Conservation (phyloP, 2,329 filamentous ascomycete species). For the Cercospora brassicicola region DNA sequence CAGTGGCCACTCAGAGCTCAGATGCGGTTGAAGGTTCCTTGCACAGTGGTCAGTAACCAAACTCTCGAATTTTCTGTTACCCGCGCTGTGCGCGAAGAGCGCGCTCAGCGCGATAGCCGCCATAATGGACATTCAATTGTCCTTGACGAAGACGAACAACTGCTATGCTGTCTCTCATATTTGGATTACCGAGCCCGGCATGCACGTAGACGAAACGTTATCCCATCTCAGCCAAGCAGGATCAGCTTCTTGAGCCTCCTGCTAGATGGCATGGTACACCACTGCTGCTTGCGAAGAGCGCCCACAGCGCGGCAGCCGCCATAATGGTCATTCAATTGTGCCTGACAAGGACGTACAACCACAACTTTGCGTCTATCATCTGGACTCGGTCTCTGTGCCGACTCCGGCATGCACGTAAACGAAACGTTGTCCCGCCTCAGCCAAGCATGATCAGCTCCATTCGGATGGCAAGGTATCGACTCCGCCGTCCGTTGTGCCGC, state of each 20-base stretch:
- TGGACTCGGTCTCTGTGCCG: not conserved
- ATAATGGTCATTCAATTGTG: not conserved
- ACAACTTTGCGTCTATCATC: not conserved
- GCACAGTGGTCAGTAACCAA: not conserved
- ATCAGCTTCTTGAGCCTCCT: not conserved
- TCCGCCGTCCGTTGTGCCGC: not conserved
- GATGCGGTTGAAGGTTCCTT: not conserved
- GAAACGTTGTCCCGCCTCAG: not conserved
- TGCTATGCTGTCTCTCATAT: not conserved
- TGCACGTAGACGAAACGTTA: slow-evolving; percentile 10
- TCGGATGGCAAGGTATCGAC: not conserved
- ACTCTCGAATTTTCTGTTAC: slow-evolving; percentile 1
- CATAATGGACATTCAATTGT: slow-evolving; percentile 5
- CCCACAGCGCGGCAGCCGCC: not conserved
- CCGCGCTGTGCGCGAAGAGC: slow-evolving; percentile 6
- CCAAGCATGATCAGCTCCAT: not conserved
- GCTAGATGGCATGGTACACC: not conserved
- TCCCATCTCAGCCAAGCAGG: not conserved
- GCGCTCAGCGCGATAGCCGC: slow-evolving; percentile 12
- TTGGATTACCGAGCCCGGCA: slow-evolving; percentile 2
- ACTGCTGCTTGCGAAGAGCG: not conserved
- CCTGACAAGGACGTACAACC: not conserved
- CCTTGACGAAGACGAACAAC: not conserved
- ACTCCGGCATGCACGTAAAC: not conserved
- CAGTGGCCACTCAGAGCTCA: slow-evolving; percentile 7